Percentiles rank a stretch among this genome's conserved stretches.
Conservation (phyloP, 345 rosid species). For the Arabidopsis arenosa region DNA sequence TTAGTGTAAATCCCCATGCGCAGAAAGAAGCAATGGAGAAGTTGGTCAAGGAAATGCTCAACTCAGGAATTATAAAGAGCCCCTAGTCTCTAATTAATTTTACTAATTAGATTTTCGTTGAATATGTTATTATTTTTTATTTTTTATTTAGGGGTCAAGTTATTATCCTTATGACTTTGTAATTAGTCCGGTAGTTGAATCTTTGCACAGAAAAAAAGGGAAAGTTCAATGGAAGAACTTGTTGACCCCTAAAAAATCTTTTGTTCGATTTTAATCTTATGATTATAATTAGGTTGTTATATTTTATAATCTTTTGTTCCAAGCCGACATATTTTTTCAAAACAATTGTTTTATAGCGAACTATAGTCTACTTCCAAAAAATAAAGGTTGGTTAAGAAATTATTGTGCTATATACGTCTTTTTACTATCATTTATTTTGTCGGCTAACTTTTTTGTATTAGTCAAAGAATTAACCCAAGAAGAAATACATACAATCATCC, state of each 20-base stretch:
- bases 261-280: too few species aligned
- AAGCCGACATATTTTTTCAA: neutral
- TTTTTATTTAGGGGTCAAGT: neutral
- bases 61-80: too few species aligned
- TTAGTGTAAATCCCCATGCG: too few species aligned
- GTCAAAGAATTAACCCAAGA: neutral
- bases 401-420: neutral
- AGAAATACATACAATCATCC: neutral
- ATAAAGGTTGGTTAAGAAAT: neutral
- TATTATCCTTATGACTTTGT: neutral
- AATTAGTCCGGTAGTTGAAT: slow-evolving; percentile 14
- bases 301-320: too few species aligned
- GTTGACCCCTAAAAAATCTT: too few species aligned
- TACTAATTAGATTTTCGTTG: neutral
- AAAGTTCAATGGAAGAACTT: neutral
- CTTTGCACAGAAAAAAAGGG: neutral
- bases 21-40: too few species aligned
- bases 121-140: neutral
- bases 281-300: too few species aligned
- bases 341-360: neutral
- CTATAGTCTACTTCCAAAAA: neutral
- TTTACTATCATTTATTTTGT: neutral
- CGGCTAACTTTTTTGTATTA: neutral
- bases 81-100: neutral
- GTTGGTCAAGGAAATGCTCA: too few species aligned